Base-by-base conservation (phyloP, 495 filamentous ascomycete species). In the Podospora tetraspora region DNA sequence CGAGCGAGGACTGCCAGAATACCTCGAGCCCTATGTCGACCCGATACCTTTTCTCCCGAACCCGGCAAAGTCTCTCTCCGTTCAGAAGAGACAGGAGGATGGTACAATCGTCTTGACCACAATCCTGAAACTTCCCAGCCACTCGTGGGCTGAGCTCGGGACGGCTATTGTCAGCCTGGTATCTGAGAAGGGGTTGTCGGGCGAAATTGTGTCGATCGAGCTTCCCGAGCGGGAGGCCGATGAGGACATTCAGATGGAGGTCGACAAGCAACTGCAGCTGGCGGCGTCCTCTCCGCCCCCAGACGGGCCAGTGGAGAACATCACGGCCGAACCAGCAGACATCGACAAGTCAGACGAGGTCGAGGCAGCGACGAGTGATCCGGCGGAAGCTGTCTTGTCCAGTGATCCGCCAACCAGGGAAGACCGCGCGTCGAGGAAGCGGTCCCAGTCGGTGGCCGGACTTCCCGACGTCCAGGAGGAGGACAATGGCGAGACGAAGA, bases 41-140 rank as follows among this genome's bases (percentile, higher is more conserved):
- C 90, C 89, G 3, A 91, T 91, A 70, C 87, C 91, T 3, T 96
- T 90, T 73, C 83, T 96, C 0, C 92, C 91, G 5, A 75, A 87
- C 27, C 80, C 84, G 10, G 76, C 84, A 10, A 70, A 77, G 58
- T 72, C 77, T 2, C 69, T 83, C 21, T 69, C 73, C 19, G 66
- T 70, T 1, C 69, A 69, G 70, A 57, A 67, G 74, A 16, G 57
- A 25, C 13, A 66, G 73, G 8, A 68, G 57, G 70, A 85, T 79
- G 3, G 90, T 84, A 86, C 79, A 79, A 32, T 82, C 79, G 24
- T 73, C 85, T 71, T 88, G 84, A 27, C 87, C 84, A 74, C 86
- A 79, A 60, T 70, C 62, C 69, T 83, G 19, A 57, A 71, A 1
- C 62, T 80, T 3, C 64, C 77, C 2, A 73, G 66, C 23, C 66